These are phyloP conservation scores for Fragilaria crotonensis DNA, from an alignment of 108 stramenopile genomes.

Conservation along the genomic window DNA sequence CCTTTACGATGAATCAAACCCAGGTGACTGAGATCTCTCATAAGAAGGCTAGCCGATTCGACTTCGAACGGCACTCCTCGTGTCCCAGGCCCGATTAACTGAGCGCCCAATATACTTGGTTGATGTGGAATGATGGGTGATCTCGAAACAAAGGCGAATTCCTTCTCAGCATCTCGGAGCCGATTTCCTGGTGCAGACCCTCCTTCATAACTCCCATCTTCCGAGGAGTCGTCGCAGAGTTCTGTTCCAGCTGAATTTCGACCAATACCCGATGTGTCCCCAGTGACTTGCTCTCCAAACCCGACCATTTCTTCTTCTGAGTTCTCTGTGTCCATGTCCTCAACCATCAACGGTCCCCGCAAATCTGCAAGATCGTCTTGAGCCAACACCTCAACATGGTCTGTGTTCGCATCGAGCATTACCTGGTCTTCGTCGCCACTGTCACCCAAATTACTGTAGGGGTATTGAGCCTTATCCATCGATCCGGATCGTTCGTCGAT, in stretches of 20 bases:
- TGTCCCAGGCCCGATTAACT: constrained; percentile 57
- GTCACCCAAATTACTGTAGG: background rate
- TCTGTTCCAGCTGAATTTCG: background rate
- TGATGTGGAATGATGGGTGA: constrained; percentile 76
- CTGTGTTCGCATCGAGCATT: background rate
- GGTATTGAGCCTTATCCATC: background rate
- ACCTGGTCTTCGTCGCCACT: background rate
- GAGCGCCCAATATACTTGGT: constrained; percentile 58
- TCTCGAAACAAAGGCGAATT: constrained; percentile 64
- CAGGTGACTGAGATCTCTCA: constrained; percentile 82
- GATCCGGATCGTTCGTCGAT: background rate
- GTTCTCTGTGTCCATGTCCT: constrained; percentile 26
- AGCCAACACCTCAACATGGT: background rate
- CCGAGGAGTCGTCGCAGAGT: constrained; percentile 29
- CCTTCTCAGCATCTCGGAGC: constrained; percentile 26
- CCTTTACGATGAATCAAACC: constrained; percentile 61
- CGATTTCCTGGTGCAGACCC: constrained; percentile 10
- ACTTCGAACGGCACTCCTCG: constrained; percentile 63
- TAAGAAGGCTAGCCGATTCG: constrained; percentile 45
- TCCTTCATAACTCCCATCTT: constrained; percentile 24
- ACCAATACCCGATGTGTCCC: background rate
- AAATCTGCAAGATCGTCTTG: background rate
- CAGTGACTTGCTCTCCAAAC: constrained; percentile 17
- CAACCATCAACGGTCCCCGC: background rate
- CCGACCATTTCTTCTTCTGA: constrained; percentile 48